phyloP scores from a whole-genome alignment of 345 rosid genomes.

The Heritiera littoralis region DNA sequence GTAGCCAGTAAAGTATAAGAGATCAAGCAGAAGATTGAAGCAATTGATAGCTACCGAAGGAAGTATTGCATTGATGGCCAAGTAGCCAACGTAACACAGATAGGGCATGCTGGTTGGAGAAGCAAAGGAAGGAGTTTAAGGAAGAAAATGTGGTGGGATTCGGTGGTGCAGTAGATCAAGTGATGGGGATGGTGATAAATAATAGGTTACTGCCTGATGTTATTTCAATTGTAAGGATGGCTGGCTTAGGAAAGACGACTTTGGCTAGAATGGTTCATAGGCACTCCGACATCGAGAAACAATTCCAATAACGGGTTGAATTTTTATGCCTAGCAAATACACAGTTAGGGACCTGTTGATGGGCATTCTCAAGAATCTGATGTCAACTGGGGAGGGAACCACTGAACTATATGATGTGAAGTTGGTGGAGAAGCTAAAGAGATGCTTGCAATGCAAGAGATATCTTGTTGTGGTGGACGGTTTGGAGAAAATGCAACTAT shows the following conservation, averaged over 20 bases:
- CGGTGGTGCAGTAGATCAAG: background rate
- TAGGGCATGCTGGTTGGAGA: background rate
- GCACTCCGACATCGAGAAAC: slow-evolving; percentile 12
- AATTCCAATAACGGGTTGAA: slow-evolving; percentile 32
- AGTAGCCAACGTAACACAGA: background rate
- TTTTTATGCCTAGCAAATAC: slow-evolving; percentile 27
- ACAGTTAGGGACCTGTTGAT: slow-evolving; percentile 21
- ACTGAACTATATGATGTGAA: background rate
- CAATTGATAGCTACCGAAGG: background rate
- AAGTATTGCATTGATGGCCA: background rate
- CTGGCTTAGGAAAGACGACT: slow-evolving; percentile 41
- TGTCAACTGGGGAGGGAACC: background rate
- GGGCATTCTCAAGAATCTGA: background rate
- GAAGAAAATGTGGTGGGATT: slow-evolving; percentile 13
- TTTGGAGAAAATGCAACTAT: background rate
- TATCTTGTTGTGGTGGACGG: slow-evolving; percentile 18
- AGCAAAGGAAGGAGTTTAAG: slow-evolving; percentile 8
- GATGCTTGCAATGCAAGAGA: background rate
- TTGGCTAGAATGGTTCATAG: slow-evolving; percentile 30
- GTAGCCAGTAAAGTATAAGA: background rate
- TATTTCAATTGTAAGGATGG: slow-evolving; percentile 37
- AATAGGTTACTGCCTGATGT: slow-evolving; percentile 25
- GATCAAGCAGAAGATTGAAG: background rate
- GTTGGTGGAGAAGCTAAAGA: background rate
- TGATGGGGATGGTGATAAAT: slow-evolving; percentile 26